A percentile compares a stretch with the other conserved stretches of the same genome.
Evolutionary conservation across 371 early-diverging fungal genomes (phyloP).

Genomic region (Scutellospora calospora): DNA sequence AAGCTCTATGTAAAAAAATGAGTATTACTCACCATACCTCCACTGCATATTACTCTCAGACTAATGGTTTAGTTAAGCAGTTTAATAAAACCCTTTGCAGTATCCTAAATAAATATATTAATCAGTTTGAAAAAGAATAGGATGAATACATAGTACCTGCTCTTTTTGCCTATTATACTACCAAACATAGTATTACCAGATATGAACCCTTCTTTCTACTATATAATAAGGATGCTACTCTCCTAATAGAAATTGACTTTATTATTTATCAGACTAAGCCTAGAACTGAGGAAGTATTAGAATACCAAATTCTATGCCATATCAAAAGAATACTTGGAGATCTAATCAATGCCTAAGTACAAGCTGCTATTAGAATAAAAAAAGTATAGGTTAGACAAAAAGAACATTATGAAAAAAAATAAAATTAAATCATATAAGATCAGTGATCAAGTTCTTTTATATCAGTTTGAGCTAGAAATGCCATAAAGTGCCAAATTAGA

Average conservation of each 20-base stretch:
- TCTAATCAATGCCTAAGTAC: not conserved
- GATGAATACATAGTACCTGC: conserved; percentile 18
- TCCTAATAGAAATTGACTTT: conserved; percentile 37
- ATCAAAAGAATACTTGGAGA: too few relatives aligned
- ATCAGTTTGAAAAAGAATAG: conserved; percentile 39
- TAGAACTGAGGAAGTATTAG: not conserved
- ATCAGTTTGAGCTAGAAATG: conserved; percentile 43
- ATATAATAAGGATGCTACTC: conserved; percentile 28
- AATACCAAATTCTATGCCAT: too few relatives aligned
- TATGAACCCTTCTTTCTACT: too few relatives aligned
- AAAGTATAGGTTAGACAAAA: too few relatives aligned
- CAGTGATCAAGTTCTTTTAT: not conserved
- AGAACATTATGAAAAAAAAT: too few relatives aligned
- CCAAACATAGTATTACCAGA: not conserved
- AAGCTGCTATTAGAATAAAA: too few relatives aligned
- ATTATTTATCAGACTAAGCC: conserved; percentile 44
- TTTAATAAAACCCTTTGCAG: conserved; percentile 40
- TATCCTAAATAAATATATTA: not conserved
- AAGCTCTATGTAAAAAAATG: not conserved
- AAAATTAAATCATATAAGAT: not conserved
- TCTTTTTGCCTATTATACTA: too few relatives aligned
- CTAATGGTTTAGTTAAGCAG: conserved; percentile 46
- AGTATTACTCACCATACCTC: not conserved
- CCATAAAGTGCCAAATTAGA: conserved; percentile 38
- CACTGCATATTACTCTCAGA: conserved; percentile 38